Evolutionary conservation across 495 filamentous ascomycete genomes (phyloP).

Genomic region (Aspergillus taichungensis): DNA sequence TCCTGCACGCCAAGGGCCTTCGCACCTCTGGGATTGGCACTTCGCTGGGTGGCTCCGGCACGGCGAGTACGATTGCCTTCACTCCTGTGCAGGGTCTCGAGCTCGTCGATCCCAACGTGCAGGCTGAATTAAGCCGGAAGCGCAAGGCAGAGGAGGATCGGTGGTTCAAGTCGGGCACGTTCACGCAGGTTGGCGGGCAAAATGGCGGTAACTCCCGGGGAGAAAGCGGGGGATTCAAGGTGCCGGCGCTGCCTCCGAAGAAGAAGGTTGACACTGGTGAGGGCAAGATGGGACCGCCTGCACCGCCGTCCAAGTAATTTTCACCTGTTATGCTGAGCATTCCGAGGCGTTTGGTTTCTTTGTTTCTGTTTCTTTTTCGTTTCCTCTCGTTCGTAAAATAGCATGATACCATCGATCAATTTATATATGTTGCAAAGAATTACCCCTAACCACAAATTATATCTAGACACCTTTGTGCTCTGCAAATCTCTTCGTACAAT

Average conservation of each 20-base stretch:
- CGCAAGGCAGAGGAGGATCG: constrained; percentile 87
- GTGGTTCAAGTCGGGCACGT: constrained; percentile 94
- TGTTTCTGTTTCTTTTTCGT: constrained; percentile 1
- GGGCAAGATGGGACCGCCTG: constrained; percentile 37
- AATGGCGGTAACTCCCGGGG: constrained; percentile 17
- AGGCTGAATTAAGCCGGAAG: constrained; percentile 72
- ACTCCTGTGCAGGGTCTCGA: constrained; percentile 92
- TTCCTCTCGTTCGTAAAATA: constrained; percentile 1
- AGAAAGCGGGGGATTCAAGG: constrained; percentile 41
- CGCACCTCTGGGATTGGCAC: constrained; percentile 67
- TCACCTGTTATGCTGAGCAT: constrained; percentile 9
- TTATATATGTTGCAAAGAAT: constrained; percentile 7
- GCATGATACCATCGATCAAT: constrained; percentile 17
- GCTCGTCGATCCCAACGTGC: constrained; percentile 88
- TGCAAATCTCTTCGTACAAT: too few species aligned
- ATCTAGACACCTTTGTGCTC: too few species aligned
- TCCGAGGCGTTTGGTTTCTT: constrained; percentile 14
- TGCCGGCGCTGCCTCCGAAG: constrained; percentile 37
- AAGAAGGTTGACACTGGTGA: constrained; percentile 37
- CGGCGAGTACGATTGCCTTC: constrained; percentile 81
- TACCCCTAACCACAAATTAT: background rate
- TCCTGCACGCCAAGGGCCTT: constrained; percentile 64
- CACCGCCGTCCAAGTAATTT: constrained; percentile 19
- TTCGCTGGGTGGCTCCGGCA: constrained; percentile 51
- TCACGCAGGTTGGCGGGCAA: constrained; percentile 72